phyloP scores from a whole-genome alignment of 1,284 basidiomycete genomes.

The Ustilago loliicola region DNA sequence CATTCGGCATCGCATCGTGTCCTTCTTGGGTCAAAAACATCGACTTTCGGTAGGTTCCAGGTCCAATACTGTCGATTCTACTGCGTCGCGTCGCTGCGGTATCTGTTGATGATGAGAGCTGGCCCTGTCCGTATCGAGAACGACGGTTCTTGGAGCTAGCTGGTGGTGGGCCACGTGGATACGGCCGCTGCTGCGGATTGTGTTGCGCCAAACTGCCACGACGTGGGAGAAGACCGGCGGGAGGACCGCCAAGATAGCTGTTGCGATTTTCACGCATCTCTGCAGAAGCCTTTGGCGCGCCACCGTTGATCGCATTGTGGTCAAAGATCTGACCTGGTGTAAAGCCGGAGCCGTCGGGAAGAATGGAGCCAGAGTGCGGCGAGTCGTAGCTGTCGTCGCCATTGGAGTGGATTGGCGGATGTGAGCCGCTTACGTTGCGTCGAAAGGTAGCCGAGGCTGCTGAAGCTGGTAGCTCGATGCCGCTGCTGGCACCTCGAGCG shows the following conservation, averaged over 20 bases:
- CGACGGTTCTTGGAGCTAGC: slow-evolving; percentile 42
- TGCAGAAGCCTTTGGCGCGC: slow-evolving; percentile 22
- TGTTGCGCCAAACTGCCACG: slow-evolving; percentile 26
- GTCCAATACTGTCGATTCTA: slow-evolving; percentile 54
- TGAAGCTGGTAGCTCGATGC: slow-evolving; percentile 49
- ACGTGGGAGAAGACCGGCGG: slow-evolving; percentile 20
- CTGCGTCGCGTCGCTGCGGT: slow-evolving; percentile 31
- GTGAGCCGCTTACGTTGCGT: slow-evolving; percentile 47
- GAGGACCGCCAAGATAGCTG: slow-evolving; percentile 22
- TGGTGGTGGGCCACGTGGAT: slow-evolving; percentile 41
- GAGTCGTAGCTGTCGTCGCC: slow-evolving; percentile 35
- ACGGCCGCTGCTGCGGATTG: slow-evolving; percentile 29
- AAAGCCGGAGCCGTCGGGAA: slow-evolving; percentile 53
- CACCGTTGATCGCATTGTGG: slow-evolving; percentile 35
- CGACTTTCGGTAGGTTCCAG: slow-evolving; percentile 57
- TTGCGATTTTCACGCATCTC: slow-evolving; percentile 33
- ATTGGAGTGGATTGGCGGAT: slow-evolving; percentile 38
- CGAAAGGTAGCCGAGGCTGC: slow-evolving; percentile 49
- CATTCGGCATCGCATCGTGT: slow-evolving; percentile 18
- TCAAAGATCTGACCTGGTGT: slow-evolving; percentile 49
- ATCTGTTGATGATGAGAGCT: slow-evolving; percentile 13
- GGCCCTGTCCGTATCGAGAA: slow-evolving; percentile 31
- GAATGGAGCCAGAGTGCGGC: slow-evolving; percentile 21
- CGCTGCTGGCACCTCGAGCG: slow-evolving; percentile 45
- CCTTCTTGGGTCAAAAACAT: slow-evolving; percentile 42